A percentile compares a stretch with the other conserved stretches of the same genome.
Conservation (phyloP, 1,284 basidiomycete species). For the Trichosporon sp. region DNA sequence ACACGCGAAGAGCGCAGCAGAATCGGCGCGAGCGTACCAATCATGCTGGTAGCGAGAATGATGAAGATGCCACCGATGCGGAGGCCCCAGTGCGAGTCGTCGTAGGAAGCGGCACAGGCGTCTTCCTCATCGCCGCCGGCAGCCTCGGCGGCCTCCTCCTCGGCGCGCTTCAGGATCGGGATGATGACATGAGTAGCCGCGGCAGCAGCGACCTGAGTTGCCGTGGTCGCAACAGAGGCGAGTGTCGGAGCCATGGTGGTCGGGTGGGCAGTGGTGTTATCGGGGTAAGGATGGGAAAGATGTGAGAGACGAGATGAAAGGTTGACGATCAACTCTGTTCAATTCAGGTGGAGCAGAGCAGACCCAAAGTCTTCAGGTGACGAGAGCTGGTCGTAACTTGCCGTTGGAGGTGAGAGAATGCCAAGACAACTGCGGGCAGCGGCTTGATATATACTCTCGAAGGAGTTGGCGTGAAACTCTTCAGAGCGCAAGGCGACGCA, state of each 20-base stretch:
- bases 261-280: neutral
- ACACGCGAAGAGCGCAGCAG: conserved; percentile 66
- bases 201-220: neutral
- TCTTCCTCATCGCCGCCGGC: conserved; percentile 25
- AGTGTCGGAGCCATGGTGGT: neutral
- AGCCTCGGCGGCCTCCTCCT: neutral
- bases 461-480: neutral
- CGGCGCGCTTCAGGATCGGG: neutral
- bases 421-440: neutral
- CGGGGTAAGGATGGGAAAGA: neutral
- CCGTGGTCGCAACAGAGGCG: conserved; percentile 3
- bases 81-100: conserved; percentile 52
- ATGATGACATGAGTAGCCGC: neutral
- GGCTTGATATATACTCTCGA: neutral
- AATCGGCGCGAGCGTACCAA: conserved; percentile 80
- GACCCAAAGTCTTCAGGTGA: neutral
- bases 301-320: neutral
- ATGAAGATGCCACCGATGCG: conserved; percentile 87
- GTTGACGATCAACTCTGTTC: neutral
- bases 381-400: neutral
- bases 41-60: conserved; percentile 62
- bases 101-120: conserved; percentile 36
- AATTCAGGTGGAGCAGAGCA: neutral
- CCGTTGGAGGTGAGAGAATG: neutral
- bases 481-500: neutral